Percentiles rank a stretch among this genome's conserved stretches.
These are phyloP conservation scores for Aspergillus sp. DNA, from an alignment of 2,329 filamentous ascomycete species.

Conservation along the genomic window DNA sequence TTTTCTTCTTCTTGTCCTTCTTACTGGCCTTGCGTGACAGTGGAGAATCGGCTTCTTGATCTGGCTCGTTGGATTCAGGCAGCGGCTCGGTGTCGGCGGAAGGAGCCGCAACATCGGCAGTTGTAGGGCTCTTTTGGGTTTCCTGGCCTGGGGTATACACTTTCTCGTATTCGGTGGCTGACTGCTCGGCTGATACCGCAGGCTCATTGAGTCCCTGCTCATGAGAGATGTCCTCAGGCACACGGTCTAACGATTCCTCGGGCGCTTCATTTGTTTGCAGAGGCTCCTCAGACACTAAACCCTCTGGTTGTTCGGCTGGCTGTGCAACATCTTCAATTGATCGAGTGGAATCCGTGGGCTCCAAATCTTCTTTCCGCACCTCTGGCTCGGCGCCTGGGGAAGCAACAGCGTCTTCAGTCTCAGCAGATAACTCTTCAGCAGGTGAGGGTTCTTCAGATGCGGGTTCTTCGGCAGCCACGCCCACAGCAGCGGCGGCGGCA, in stretches of 20 bases:
- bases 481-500: not conserved
- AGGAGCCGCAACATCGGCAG: not conserved
- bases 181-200: not conserved
- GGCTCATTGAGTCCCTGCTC: not conserved
- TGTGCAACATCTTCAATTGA: too few relatives aligned
- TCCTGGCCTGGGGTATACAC: not conserved
- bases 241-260: not conserved
- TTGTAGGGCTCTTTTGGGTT: not conserved
- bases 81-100: not conserved
- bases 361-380: too few relatives aligned
- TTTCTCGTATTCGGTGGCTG: not conserved
- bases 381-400: too few relatives aligned
- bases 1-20: constrained; percentile 25
- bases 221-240: not conserved
- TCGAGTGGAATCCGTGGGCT: too few relatives aligned
- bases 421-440: not conserved
- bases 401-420: not conserved
- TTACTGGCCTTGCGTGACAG: constrained; percentile 19
- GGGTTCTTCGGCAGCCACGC: constrained; percentile 1
- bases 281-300: too few relatives aligned
- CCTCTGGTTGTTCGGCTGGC: too few relatives aligned
- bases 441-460: constrained; percentile 1
- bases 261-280: too few relatives aligned
- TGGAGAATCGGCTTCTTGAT: constrained; percentile 10
- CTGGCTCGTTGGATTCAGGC: not conserved